Evolutionary conservation across 257 asterid genomes (phyloP), one percentile per base, ranked within the genome.

Genomic region (Paulownia fortunei): DNA sequence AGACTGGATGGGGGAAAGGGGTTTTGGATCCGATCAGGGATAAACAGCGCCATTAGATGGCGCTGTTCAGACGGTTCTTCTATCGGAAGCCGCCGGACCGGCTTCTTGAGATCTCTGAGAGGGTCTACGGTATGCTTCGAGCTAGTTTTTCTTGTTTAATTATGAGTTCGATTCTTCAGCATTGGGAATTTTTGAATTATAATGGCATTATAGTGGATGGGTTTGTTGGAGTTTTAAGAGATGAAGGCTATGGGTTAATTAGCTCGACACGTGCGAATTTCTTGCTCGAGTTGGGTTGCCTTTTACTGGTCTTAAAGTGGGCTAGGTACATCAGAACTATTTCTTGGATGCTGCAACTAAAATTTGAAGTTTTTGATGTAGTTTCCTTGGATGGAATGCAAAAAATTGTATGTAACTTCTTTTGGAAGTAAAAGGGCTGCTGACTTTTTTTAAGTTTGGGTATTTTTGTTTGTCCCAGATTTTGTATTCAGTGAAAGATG

Each of bases 21-120:
- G 91, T 75, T 87, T 84, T 88, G 98, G 93, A 86, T 87, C 84
- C 79, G 88, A 81, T 86, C 82, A 5, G 86, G 85, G 82, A 78
- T 44, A 80, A 89, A 92, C 98, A 90, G 98, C 98, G 98, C 98
- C 98, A 87, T 83, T 84, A 73, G 80, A 96, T 96, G 99, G 98
- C 99, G 98, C 97, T 96, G 98, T 92, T 96, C 89, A 86, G 98
- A 82, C 88, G 98, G 55, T 92, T 96, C 93, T 96, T 96, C 79
- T 92, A 96, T 72, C 81, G 97, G 87, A 96, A 96, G 94, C 99
- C 99, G 61, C 99, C 99, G 49, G 99, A 96, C 88, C 96, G 98
- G 88, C 99, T 96, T 82, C 96, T 96, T 18, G 98, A 96, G 91
- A 96, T 96, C 84, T 94, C 97, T 39, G 99, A 96, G 84, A 86